phyloP scores from a whole-genome alignment of 2,329 filamentous ascomycete genomes.

The Thyridium curvatum region DNA sequence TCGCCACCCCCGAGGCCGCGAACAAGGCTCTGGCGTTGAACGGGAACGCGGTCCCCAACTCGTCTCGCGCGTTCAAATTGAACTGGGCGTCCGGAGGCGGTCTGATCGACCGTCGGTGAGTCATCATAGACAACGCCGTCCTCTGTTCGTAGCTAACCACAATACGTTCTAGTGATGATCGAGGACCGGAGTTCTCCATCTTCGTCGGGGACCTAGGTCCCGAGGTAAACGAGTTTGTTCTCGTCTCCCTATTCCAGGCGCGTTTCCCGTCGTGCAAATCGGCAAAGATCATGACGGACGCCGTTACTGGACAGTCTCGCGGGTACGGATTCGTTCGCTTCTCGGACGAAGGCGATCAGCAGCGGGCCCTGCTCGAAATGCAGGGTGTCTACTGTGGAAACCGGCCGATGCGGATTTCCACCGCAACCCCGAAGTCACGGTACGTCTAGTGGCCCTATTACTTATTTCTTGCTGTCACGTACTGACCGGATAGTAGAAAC shows the following conservation, averaged over 20 bases:
- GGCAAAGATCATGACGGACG: constrained; percentile 99
- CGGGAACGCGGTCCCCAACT: constrained; percentile 86
- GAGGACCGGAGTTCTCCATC: constrained; percentile 92
- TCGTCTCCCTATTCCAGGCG: constrained; percentile 94
- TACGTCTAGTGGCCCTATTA: constrained; percentile 20
- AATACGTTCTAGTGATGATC: constrained; percentile 78
- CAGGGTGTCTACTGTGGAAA: constrained; percentile 99
- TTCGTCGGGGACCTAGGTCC: constrained; percentile 97
- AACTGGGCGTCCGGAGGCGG: constrained; percentile 99
- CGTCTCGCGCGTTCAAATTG: constrained; percentile 91
- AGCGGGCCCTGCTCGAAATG: constrained; percentile 95
- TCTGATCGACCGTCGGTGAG: constrained; percentile 83
- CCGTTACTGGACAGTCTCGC: constrained; percentile 93
- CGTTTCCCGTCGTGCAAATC: constrained; percentile 98
- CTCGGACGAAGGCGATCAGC: constrained; percentile 90
- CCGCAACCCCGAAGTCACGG: constrained; percentile 93
- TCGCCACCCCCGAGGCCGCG: constrained; percentile 73
- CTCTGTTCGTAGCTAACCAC: too few species aligned
- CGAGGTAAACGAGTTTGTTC: constrained; percentile 96
- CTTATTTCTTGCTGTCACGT: background rate
- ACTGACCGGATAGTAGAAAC: background rate
- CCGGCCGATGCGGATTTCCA: constrained; percentile 96
- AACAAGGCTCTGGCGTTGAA: constrained; percentile 88
- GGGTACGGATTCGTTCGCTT: constrained; percentile 98
- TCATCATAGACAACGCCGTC: constrained; percentile 8